Evolutionary conservation across 768 basidiomycete genomes (phyloP), one percentile per base, ranked within the genome.

Genomic region (Amanita fuliginea): DNA sequence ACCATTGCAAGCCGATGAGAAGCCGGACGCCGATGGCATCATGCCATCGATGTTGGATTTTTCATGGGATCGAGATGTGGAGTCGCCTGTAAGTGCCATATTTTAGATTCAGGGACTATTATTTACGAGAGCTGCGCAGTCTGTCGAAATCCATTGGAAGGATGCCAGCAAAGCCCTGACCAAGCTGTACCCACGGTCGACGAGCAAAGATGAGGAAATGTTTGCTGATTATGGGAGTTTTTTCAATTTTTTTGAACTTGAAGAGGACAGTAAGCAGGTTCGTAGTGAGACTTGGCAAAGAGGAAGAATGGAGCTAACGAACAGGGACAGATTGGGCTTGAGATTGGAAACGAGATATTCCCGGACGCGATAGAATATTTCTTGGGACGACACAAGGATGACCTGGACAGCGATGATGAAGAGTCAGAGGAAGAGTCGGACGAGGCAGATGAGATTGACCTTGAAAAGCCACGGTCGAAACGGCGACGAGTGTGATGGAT

Each of bases 161-260:
- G 81, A 86, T 54, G 66, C 81, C 26, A 72, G 76, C 24, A 81
- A 86, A 53, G 80, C 80, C n/a, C 60, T 92, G 61, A 87, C 86
- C 19, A 87, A 88, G 61, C 56, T 83, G 47, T 83, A 91, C 62
- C 86, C 88, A 34, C 79, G 81, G 30, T 74, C 78, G 47, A 57
- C 61, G 28, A 80, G 79, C 7, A 77, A 75, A 21, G 86, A 84
- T 14, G 75, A 78, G 21, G 82, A 83, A 28, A 56, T 74, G 47
- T 67, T 74, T 36, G 71, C 76, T 21, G 89, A 92, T 43, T 66
- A 74, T 43, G 89, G 89, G 49, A 87, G 81, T 60, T 89, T 92
- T 71, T 92, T 92, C 76, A 89, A 90, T 68, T 83, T 85, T 60
- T 90, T 92, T 53, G 88, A 86, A 64, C 60, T 73, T 53, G 70